Conservation (phyloP, 2,329 filamentous ascomycete species). For the Lachnellula cervina region DNA sequence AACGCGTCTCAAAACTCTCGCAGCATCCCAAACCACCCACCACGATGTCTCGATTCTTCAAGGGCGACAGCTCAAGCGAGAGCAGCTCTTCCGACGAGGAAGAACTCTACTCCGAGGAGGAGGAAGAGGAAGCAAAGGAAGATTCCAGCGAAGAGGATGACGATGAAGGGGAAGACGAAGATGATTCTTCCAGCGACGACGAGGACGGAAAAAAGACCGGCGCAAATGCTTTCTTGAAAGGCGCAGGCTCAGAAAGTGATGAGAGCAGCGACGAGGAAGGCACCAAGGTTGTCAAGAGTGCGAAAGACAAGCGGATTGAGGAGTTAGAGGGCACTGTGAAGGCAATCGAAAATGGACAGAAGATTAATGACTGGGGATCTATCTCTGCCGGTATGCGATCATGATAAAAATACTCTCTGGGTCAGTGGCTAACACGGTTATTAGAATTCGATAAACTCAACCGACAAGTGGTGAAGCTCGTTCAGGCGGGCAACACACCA, state of each 20-base stretch:
- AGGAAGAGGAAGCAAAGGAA: constrained; percentile 53
- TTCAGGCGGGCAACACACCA: constrained; percentile 71
- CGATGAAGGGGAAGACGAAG: constrained; percentile 46
- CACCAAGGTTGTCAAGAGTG: constrained; percentile 86
- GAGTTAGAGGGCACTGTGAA: constrained; percentile 88
- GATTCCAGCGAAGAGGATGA: constrained; percentile 38
- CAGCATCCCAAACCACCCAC: constrained; percentile 19
- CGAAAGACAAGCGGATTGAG: constrained; percentile 94
- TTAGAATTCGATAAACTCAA: constrained; percentile 93
- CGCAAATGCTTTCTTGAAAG: constrained; percentile 77
- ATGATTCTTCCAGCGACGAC: constrained; percentile 57
- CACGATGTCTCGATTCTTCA: constrained; percentile 96
- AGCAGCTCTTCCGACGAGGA: constrained; percentile 92
- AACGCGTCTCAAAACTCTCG: too few relatives aligned
- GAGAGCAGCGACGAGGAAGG: constrained; percentile 81
- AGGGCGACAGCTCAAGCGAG: constrained; percentile 92
- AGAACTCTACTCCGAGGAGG: constrained; percentile 80
- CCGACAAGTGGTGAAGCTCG: constrained; percentile 75
- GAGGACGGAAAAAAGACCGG: constrained; percentile 64
- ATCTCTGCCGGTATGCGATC: constrained; percentile 71
- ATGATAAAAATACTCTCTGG: constrained; percentile 15
- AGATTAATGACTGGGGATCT: constrained; percentile 95
- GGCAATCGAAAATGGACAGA: constrained; percentile 91
- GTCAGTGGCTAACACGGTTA: constrained; percentile 15
- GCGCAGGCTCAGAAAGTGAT: constrained; percentile 67